phyloP scores from a whole-genome alignment of 169 alveolate species.

The Babesia divergens region DNA sequence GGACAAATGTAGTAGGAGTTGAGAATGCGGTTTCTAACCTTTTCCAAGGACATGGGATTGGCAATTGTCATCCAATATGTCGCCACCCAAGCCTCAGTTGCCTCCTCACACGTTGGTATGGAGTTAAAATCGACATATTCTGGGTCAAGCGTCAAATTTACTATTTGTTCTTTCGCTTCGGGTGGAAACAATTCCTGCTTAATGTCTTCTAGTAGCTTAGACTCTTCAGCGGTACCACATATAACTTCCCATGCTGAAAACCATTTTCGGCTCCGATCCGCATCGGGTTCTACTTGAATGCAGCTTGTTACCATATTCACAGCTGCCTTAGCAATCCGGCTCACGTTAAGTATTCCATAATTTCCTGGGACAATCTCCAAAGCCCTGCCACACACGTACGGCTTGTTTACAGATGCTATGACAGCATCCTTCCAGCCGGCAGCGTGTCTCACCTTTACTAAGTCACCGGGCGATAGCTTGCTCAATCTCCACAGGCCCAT shows the following conservation, averaged over 20 bases:
- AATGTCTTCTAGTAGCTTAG: neutral
- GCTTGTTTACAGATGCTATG: neutral
- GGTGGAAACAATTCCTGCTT: conserved; percentile 4
- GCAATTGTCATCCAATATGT: conserved; percentile 64
- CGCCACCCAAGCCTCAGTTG: conserved; percentile 60
- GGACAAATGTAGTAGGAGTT: conserved; percentile 63
- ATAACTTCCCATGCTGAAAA: conserved; percentile 37
- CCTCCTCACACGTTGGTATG: conserved; percentile 21
- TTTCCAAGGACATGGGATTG: conserved; percentile 55
- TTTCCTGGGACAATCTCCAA: conserved; percentile 1
- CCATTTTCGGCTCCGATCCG: neutral
- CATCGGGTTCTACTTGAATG: conserved; percentile 4
- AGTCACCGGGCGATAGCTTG: neutral
- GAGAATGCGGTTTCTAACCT: conserved; percentile 51
- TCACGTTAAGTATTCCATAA: neutral
- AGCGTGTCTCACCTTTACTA: neutral
- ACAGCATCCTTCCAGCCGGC: conserved; percentile 11
- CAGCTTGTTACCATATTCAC: conserved; percentile 12
- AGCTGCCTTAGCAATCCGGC: neutral
- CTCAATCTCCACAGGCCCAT: conserved; percentile 26
- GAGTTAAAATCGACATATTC: conserved; percentile 16
- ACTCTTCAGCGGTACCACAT: neutral
- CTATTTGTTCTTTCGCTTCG: conserved; percentile 16
- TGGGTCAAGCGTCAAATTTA: conserved; percentile 22
- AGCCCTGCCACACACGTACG: neutral